These are phyloP conservation scores for Eucalyptus viminalis DNA, from an alignment of 345 rosid genomes.

Conservation along the genomic window DNA sequence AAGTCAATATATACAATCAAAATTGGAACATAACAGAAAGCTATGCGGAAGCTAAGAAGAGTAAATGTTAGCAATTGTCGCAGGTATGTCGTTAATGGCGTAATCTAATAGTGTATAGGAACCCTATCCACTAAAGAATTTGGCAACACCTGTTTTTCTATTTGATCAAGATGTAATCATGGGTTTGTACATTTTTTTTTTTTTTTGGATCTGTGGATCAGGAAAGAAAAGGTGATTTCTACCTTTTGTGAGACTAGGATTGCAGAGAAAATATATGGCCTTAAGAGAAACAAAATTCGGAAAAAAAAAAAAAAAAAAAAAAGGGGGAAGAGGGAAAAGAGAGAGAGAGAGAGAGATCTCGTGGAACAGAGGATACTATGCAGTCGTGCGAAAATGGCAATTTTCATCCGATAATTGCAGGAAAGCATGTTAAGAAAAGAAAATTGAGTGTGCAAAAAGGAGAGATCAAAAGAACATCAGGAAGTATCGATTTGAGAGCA, in stretches of 20 bases:
- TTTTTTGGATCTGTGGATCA: not conserved
- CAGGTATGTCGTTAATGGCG: not conserved
- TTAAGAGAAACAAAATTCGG: not conserved
- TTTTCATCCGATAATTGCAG: not conserved
- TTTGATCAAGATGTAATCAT: not conserved
- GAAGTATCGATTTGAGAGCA: not conserved
- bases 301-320: not conserved
- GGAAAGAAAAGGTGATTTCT: not conserved
- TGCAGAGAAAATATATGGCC: not conserved
- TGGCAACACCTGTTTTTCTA: not conserved
- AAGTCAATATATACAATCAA: not conserved
- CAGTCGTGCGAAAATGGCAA: not conserved
- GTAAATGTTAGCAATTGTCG: not conserved
- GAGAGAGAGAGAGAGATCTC: not conserved
- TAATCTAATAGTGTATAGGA: not conserved
- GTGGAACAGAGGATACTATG: not conserved
- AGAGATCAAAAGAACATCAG: not conserved
- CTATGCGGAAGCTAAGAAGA: not conserved
- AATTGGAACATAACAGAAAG: not conserved
- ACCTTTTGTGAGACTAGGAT: not conserved
- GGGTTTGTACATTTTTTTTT: fast-evolving
- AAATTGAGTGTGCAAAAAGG: not conserved
- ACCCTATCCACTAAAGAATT: not conserved
- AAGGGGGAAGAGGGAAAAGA: not conserved
- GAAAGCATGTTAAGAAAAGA: not conserved